A percentile compares a stretch with the other conserved stretches of the same genome.
phyloP scores from a whole-genome alignment of 805 yeast species.

The Suhomyces sp. region DNA sequence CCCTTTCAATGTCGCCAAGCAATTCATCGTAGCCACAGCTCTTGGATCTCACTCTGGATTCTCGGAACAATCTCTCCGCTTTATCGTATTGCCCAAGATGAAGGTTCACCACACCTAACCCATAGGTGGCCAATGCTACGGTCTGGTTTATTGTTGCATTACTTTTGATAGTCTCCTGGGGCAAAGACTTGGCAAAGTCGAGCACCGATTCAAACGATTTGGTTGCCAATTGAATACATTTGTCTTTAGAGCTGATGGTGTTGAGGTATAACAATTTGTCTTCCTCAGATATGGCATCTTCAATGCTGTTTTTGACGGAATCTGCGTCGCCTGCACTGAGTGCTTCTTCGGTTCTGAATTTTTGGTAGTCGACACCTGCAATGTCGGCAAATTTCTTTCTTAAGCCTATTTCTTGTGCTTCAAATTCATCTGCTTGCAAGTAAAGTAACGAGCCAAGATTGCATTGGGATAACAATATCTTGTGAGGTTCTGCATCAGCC shows the following conservation, averaged over 20 bases:
- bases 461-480: slow-evolving; percentile 60
- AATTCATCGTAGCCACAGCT: slow-evolving; percentile 64
- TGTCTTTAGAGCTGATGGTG: slow-evolving; percentile 16
- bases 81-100: slow-evolving; percentile 53
- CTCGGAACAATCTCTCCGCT: slow-evolving; percentile 62
- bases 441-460: slow-evolving; percentile 69
- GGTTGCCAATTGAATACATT: slow-evolving; percentile 27
- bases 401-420: slow-evolving; percentile 41
- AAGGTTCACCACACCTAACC: slow-evolving; percentile 76
- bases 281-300: slow-evolving; percentile 14
- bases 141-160: slow-evolving; percentile 51
- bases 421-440: slow-evolving; percentile 62
- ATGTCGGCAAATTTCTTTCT: slow-evolving; percentile 20
- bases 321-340: slow-evolving; percentile 6
- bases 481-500: slow-evolving; percentile 65
- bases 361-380: slow-evolving; percentile 24
- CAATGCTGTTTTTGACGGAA: slow-evolving; percentile 1
- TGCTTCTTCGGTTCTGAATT: slow-evolving; percentile 10
- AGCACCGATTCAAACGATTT: slow-evolving; percentile 37
- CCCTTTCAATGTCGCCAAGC: slow-evolving; percentile 61
- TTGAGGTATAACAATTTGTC: slow-evolving; percentile 25
- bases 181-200: slow-evolving; percentile 28
- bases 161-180: slow-evolving; percentile 20
- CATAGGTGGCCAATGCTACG: slow-evolving; percentile 78
- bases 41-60: slow-evolving; percentile 67